Percentiles rank a stretch among this genome's conserved stretches.
Conservation (phyloP, 441 rosid genomes). For the Rhodomyrtus psidioides region DNA sequence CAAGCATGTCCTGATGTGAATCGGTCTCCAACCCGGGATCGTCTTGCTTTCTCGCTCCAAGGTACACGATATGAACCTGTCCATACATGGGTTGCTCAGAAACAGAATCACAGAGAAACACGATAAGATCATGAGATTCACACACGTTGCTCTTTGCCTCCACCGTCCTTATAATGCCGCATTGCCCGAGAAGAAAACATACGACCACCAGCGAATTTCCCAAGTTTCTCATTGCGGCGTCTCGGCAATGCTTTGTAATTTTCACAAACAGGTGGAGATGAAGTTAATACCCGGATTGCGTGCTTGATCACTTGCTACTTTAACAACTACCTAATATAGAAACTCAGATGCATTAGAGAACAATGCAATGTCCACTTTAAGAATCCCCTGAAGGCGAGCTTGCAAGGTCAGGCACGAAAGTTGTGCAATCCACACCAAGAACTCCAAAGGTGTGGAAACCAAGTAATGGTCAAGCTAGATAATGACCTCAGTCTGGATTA, state of each 20-base stretch:
- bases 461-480: neutral
- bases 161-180: constrained; percentile 2
- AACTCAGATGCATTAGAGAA: neutral
- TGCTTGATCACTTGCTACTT: neutral
- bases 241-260: neutral
- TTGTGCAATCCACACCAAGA: constrained; percentile 6
- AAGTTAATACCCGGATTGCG: neutral
- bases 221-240: neutral
- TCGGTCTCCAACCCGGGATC: constrained; percentile 15
- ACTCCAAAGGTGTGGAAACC: neutral
- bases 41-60: constrained; percentile 28
- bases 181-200: constrained; percentile 9
- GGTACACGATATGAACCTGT: constrained; percentile 42
- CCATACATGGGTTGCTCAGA: neutral
- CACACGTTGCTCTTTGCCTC: constrained; percentile 14
- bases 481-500: neutral
- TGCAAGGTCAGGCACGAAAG: constrained; percentile 2
- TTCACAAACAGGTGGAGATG: neutral
- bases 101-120: neutral
- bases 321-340: neutral
- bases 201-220: neutral
- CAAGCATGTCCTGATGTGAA: constrained; percentile 39
- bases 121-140: neutral
- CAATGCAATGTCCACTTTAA: neutral
- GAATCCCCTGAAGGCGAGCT: neutral